These are phyloP conservation scores for Scheffersomyces lignosus DNA, from an alignment of 805 yeast species.

Conservation along the genomic window DNA sequence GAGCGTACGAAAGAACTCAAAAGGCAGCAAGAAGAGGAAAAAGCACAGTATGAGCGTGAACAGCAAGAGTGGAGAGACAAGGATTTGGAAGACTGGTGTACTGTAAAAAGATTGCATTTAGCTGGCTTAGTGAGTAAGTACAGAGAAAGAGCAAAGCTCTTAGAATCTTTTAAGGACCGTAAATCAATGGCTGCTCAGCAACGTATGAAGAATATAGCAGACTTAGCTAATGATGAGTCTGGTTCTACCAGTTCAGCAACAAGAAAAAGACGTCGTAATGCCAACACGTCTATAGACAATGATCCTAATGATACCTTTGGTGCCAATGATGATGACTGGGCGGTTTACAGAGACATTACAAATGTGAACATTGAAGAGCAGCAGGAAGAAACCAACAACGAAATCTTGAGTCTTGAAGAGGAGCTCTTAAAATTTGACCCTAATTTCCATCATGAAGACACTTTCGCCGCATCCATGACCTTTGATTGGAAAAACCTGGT, in stretches of 20 bases:
- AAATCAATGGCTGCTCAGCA: slow-evolving; percentile 90
- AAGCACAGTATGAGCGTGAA: slow-evolving; percentile 57
- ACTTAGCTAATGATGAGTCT: slow-evolving; percentile 72
- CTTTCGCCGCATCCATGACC: slow-evolving; percentile 64
- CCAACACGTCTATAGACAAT: slow-evolving; percentile 72
- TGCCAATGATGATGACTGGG: slow-evolving; percentile 95
- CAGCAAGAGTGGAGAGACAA: slow-evolving; percentile 77
- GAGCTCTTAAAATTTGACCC: slow-evolving; percentile 82
- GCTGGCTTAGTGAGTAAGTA: slow-evolving; percentile 57
- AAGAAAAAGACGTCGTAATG: slow-evolving; percentile 45
- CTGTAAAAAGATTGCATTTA: slow-evolving; percentile 62
- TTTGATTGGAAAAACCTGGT: slow-evolving; percentile 83
- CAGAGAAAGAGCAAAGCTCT: slow-evolving; percentile 67
- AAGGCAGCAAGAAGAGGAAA: slow-evolving; percentile 57
- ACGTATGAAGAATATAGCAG: slow-evolving; percentile 88
- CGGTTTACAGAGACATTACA: slow-evolving; percentile 80
- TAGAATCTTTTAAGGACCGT: slow-evolving; percentile 79
- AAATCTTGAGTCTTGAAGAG: slow-evolving; percentile 64
- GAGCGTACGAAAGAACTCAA: slow-evolving; percentile 79
- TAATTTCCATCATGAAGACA: slow-evolving; percentile 79
- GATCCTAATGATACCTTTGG: slow-evolving; percentile 95
- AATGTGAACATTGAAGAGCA: slow-evolving; percentile 75
- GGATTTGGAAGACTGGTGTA: slow-evolving; percentile 80
- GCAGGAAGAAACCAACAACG: slow-evolving; percentile 70
- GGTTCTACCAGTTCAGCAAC: slow-evolving; percentile 47